Evolutionary conservation across 768 basidiomycete genomes (phyloP).

Genomic region (Tylopilus sp.): DNA sequence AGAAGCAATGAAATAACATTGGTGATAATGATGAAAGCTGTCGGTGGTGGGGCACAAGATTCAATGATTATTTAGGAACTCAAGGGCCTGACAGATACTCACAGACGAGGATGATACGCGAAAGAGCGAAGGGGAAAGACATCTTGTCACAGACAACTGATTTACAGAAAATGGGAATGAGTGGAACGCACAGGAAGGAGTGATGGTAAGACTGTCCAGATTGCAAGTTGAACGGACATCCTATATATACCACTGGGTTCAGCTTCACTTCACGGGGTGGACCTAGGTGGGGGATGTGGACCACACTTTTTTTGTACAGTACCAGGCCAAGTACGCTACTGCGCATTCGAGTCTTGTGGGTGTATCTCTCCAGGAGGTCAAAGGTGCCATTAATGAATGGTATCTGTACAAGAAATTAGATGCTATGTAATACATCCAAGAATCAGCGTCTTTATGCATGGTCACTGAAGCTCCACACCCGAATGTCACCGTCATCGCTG

Average conservation of each 20-base stretch:
- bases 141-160: slow-evolving; percentile 26
- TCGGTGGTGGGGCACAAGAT: neutral
- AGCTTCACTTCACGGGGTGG: neutral
- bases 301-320: no score
- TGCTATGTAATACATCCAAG: neutral
- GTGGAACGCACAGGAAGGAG: slow-evolving; percentile 1
- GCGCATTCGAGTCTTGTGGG: no score
- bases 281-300: slow-evolving; percentile 4
- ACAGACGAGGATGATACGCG: slow-evolving; percentile 20
- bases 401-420: neutral
- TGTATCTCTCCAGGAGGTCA: no score
- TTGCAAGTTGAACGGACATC: neutral
- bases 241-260: slow-evolving; percentile 13
- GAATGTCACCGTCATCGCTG: slow-evolving; percentile 86
- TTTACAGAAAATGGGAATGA: slow-evolving; percentile 1
- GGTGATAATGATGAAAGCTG: slow-evolving; percentile 17
- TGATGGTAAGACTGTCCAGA: neutral
- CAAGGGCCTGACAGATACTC: slow-evolving; percentile 1
- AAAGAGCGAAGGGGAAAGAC: slow-evolving; percentile 24
- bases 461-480: slow-evolving; percentile 73
- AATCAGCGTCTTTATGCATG: slow-evolving; percentile 5
- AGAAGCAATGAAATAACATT: slow-evolving; percentile 15
- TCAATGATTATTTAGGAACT: neutral
- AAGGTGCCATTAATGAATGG: no score
- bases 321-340: no score